Percentiles rank a stretch among this genome's conserved stretches.
These are phyloP conservation scores for Schizopora paradoxa DNA, from an alignment of 1,284 basidiomycete species.

Conservation along the genomic window DNA sequence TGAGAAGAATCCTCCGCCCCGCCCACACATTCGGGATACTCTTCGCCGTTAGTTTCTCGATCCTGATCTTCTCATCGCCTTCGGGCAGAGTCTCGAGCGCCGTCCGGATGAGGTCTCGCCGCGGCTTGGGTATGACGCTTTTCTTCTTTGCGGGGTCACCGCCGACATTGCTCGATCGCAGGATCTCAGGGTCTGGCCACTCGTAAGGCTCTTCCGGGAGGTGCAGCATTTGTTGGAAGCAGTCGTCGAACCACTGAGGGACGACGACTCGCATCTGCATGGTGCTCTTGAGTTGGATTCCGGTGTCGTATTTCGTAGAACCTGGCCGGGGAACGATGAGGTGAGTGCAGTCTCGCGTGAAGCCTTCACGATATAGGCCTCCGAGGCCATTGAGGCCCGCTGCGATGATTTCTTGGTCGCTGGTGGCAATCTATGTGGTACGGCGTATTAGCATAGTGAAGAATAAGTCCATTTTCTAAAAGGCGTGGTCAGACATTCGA, in stretches of 20 bases:
- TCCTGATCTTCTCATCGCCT: slow-evolving; percentile 1
- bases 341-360: slow-evolving; percentile 83
- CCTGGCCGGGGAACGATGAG: slow-evolving; percentile 57
- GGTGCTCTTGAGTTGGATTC: slow-evolving; percentile 49
- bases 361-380: slow-evolving; percentile 70
- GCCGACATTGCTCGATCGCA: slow-evolving; percentile 31
- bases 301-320: slow-evolving; percentile 56
- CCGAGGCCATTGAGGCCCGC: slow-evolving; percentile 74
- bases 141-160: slow-evolving; percentile 21
- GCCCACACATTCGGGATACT: slow-evolving; percentile 42
- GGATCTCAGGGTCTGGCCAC: slow-evolving; percentile 63
- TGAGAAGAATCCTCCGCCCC: slow-evolving; percentile 55
- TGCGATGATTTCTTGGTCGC: slow-evolving; percentile 69
- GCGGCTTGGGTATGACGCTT: slow-evolving; percentile 31
- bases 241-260: slow-evolving; percentile 84
- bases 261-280: slow-evolving; percentile 59
- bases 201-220: slow-evolving; percentile 59
- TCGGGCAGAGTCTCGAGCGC: slow-evolving; percentile 19
- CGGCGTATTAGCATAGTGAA: slow-evolving; percentile 11
- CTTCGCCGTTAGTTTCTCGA: slow-evolving; percentile 10
- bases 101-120: slow-evolving; percentile 41
- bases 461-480: slow-evolving; percentile 5
- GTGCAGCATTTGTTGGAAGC: slow-evolving; percentile 55
- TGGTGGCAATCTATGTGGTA: slow-evolving; percentile 40
- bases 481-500: slow-evolving; percentile 1